phyloP scores from a whole-genome alignment of 768 basidiomycete species.

The Russula emetica region DNA sequence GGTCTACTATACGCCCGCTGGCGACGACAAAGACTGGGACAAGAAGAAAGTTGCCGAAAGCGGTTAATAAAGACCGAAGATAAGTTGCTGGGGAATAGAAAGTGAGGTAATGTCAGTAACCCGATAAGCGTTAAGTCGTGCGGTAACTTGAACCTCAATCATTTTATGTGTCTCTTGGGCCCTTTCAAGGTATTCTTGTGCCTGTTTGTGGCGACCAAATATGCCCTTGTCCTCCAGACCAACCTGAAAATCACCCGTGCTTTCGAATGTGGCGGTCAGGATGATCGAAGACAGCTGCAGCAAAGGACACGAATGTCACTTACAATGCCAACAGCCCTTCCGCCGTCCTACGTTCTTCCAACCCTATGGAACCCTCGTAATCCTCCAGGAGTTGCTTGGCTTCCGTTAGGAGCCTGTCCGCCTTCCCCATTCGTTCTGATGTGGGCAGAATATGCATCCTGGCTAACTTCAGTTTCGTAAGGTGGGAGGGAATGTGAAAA shows the following conservation, averaged over 20 bases:
- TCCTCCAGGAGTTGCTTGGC: conserved; percentile 2
- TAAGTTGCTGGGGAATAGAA: conserved; percentile 1
- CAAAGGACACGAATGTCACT: neutral
- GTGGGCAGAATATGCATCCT: neutral
- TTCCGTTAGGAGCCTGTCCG: neutral
- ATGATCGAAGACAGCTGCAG: no score
- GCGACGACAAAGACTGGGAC: no score
- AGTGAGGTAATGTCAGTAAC: neutral
- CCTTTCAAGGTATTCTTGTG: conserved; percentile 9
- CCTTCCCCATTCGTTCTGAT: neutral
- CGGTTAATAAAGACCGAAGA: neutral
- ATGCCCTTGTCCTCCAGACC: conserved; percentile 10
- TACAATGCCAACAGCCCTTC: conserved; percentile 4
- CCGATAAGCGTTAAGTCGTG: neutral
- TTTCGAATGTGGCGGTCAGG: neutral
- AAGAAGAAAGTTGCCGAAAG: no score
- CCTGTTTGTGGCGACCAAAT: neutral
- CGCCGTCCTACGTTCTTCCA: neutral
- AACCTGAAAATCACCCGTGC: neutral
- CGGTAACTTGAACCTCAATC: conserved; percentile 3
- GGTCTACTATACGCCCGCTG: no score
- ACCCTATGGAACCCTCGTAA: neutral
- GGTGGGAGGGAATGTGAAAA: neutral
- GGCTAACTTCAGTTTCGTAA: neutral
- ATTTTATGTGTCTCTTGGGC: conserved; percentile 7